Evolutionary conservation across 2,329 filamentous ascomycete genomes (phyloP).

Genomic region (Macrophomina phaseolina): DNA sequence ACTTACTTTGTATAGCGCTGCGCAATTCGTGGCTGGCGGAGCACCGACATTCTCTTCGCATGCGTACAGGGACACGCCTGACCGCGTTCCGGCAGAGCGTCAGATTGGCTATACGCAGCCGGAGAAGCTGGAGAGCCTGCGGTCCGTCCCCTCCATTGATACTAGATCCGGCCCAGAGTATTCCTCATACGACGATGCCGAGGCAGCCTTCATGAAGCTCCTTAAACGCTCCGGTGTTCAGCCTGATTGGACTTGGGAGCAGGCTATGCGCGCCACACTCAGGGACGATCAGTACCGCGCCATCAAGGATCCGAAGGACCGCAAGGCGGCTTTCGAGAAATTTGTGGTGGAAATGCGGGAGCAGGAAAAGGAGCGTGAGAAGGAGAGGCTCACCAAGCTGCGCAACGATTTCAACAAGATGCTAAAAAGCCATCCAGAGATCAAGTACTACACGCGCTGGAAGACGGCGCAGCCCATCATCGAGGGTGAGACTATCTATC

Average conservation of each 20-base stretch:
- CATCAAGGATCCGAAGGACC: constrained; percentile 88
- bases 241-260: constrained; percentile 91
- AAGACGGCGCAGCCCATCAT: constrained; percentile 94
- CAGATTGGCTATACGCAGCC: constrained; percentile 51
- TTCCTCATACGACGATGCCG: constrained; percentile 78
- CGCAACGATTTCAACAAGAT: constrained; percentile 94
- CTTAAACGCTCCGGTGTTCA: constrained; percentile 84
- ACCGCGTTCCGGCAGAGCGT: constrained; percentile 51
- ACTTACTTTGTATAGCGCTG: constrained; percentile 40
- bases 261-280: constrained; percentile 82
- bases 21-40: constrained; percentile 66
- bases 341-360: constrained; percentile 88
- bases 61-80: constrained; percentile 38
- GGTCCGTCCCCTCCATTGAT: constrained; percentile 38
- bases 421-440: constrained; percentile 95
- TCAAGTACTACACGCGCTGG: constrained; percentile 96
- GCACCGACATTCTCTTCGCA: constrained; percentile 48
- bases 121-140: constrained; percentile 23
- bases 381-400: constrained; percentile 89
- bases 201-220: constrained; percentile 90
- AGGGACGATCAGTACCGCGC: constrained; percentile 93
- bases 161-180: constrained; percentile 60
- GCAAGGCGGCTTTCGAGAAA: constrained; percentile 91
- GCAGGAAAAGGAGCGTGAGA: constrained; percentile 93
- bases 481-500: constrained; percentile 93